Evolutionary conservation across 176 grass and related monocot genomes (phyloP).

Genomic region (Leersia perrieri): DNA sequence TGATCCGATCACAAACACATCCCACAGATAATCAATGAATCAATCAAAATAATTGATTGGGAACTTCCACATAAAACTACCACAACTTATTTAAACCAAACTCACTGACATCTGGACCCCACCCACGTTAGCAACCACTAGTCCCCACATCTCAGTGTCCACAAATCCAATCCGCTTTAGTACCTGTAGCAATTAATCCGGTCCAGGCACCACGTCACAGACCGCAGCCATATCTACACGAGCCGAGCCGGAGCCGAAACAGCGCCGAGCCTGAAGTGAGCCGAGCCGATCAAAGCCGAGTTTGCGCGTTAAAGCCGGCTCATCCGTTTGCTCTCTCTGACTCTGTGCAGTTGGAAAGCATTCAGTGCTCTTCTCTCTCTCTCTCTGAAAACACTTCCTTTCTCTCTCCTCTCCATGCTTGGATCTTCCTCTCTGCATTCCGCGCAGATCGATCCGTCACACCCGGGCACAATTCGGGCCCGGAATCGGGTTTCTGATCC

Average conservation of each 20-base stretch:
- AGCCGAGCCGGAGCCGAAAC: background rate
- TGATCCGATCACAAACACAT: too few relatives aligned
- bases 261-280: background rate
- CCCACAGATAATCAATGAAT: too few relatives aligned
- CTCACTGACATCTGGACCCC: background rate
- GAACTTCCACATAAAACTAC: background rate
- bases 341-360: slow-evolving; percentile 58
- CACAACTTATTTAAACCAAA: background rate
- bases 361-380: slow-evolving; percentile 44
- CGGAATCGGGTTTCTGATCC: slow-evolving; percentile 5
- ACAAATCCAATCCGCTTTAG: too few relatives aligned
- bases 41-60: background rate
- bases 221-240: background rate
- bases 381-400: slow-evolving; percentile 23
- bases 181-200: background rate
- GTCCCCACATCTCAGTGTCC: background rate
- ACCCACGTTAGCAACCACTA: background rate
- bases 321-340: slow-evolving; percentile 31
- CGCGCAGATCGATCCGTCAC: slow-evolving; percentile 6
- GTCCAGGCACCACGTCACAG: background rate
- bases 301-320: slow-evolving; percentile 41
- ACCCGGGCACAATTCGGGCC: background rate
- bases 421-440: slow-evolving; percentile 32
- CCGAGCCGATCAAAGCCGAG: background rate
- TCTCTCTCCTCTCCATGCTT: background rate